These are phyloP conservation scores for Penicillium coffeae DNA, from an alignment of 495 filamentous ascomycete species.

Conservation along the genomic window DNA sequence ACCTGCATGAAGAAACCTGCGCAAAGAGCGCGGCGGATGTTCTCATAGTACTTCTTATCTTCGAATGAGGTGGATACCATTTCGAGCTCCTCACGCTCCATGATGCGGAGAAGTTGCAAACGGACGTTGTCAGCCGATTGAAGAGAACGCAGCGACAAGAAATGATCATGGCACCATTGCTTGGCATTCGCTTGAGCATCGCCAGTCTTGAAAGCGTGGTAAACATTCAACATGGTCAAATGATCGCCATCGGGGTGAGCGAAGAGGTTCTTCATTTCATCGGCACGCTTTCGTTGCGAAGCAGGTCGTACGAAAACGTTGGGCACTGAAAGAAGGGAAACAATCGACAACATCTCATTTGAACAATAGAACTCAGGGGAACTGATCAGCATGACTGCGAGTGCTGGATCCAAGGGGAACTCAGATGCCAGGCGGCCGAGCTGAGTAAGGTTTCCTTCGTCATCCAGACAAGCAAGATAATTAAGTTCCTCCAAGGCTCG, in stretches of 20 bases:
- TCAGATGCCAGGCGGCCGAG: conserved; percentile 88
- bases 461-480: conserved; percentile 93
- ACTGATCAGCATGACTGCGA: conserved; percentile 97
- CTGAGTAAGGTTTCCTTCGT: conserved; percentile 85
- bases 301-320: conserved; percentile 90
- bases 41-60: conserved; percentile 96
- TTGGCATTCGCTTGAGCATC: conserved; percentile 70
- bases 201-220: conserved; percentile 87
- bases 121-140: conserved; percentile 93
- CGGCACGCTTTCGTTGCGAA: conserved; percentile 79
- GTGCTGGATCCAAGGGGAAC: conserved; percentile 90
- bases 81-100: conserved; percentile 85
- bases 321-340: conserved; percentile 88
- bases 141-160: conserved; percentile 83
- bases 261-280: conserved; percentile 95
- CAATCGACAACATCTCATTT: conserved; percentile 95
- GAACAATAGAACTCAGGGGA: conserved; percentile 99
- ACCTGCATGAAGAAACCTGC: conserved; percentile 99
- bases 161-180: conserved; percentile 97
- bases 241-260: conserved; percentile 93
- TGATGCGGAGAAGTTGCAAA: conserved; percentile 84
- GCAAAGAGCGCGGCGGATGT: conserved; percentile 91
- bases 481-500: conserved; percentile 96
- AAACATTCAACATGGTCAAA: conserved; percentile 93
- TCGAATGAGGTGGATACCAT: conserved; percentile 85